phyloP scores from a whole-genome alignment of 129 eudicot species.

The Glebionis coronaria region DNA sequence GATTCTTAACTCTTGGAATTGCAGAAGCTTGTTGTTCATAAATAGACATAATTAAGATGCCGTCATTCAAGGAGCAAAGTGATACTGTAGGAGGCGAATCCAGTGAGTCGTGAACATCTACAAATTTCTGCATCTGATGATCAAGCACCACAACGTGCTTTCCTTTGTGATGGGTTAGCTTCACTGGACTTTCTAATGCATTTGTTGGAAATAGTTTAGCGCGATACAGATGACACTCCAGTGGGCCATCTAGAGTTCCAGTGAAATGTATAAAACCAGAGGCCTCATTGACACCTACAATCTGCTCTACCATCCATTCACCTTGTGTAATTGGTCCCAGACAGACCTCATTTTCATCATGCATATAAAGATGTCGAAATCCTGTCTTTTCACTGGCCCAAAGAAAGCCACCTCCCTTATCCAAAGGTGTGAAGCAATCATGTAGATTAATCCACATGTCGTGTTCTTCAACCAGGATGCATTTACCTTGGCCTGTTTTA shows the following conservation, averaged over 20 bases:
- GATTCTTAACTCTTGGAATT: slow-evolving; percentile 49
- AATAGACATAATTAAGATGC: slow-evolving; percentile 58
- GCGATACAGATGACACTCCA: slow-evolving; percentile 81
- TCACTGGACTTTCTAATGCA: slow-evolving; percentile 50
- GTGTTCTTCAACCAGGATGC: slow-evolving; percentile 65
- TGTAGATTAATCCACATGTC: slow-evolving; percentile 85
- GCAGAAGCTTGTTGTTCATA: slow-evolving; percentile 74
- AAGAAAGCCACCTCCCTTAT: slow-evolving; percentile 72
- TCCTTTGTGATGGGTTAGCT: slow-evolving; percentile 74
- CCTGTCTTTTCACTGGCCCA: slow-evolving; percentile 99
- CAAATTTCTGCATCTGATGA: slow-evolving; percentile 86
- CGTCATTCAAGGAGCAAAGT: slow-evolving; percentile 75
- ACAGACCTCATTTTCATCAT: slow-evolving; percentile 61
- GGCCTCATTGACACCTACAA: slow-evolving; percentile 92
- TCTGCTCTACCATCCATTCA: slow-evolving; percentile 97
- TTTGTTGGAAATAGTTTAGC: slow-evolving; percentile 48
- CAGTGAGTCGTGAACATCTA: slow-evolving; percentile 75
- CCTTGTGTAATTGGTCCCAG: slow-evolving; percentile 87
- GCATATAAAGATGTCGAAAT: slow-evolving; percentile 75
- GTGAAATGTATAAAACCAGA: slow-evolving; percentile 70
- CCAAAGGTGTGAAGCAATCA: slow-evolving; percentile 94
- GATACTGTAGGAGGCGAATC: slow-evolving; percentile 70
- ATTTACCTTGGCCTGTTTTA: slow-evolving; percentile 66
- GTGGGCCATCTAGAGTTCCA: slow-evolving; percentile 78
- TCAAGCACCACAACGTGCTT: slow-evolving; percentile 85